phyloP scores from a whole-genome alignment of 768 basidiomycete genomes.

The Termitomyces sp. region DNA sequence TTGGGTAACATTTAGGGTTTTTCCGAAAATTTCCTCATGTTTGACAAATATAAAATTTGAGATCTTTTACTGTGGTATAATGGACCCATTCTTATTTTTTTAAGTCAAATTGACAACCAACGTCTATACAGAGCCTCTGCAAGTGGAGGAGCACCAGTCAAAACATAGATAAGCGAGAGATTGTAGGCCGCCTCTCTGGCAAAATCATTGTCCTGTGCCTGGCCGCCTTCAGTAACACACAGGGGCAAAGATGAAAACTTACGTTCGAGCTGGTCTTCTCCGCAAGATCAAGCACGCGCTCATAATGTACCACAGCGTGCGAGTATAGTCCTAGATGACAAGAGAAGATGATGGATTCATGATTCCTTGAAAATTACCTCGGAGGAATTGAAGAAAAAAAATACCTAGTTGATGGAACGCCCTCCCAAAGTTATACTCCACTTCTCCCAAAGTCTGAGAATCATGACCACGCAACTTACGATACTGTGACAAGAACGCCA shows the following conservation, averaged over 20 bases:
- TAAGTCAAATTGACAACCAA: constrained; percentile 73
- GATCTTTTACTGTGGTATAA: too few species aligned
- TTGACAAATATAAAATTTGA: too few species aligned
- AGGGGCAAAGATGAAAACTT: constrained; percentile 17
- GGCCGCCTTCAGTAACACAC: background rate
- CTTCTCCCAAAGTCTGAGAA: constrained; percentile 55
- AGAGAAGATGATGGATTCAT: too few species aligned
- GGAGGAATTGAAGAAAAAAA: constrained; percentile 14
- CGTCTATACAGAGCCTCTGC: constrained; percentile 69
- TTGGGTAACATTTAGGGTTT: too few species aligned
- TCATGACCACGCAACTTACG: constrained; percentile 53
- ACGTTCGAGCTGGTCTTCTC: constrained; percentile 35
- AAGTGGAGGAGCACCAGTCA: constrained; percentile 69
- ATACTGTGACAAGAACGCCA: constrained; percentile 85
- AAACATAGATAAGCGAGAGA: constrained; percentile 76
- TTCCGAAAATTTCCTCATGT: too few species aligned
- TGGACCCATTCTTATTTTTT: background rate
- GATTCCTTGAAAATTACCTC: background rate
- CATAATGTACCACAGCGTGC: constrained; percentile 83
- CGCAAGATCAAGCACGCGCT: constrained; percentile 64
- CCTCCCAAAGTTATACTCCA: constrained; percentile 92
- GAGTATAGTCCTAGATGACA: constrained; percentile 63
- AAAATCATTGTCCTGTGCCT: constrained; percentile 43
- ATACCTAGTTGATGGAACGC: constrained; percentile 91
- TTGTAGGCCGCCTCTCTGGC: constrained; percentile 86